Evolutionary conservation across 2,329 filamentous ascomycete genomes (phyloP).

Genomic region (Metarhizium sp.): DNA sequence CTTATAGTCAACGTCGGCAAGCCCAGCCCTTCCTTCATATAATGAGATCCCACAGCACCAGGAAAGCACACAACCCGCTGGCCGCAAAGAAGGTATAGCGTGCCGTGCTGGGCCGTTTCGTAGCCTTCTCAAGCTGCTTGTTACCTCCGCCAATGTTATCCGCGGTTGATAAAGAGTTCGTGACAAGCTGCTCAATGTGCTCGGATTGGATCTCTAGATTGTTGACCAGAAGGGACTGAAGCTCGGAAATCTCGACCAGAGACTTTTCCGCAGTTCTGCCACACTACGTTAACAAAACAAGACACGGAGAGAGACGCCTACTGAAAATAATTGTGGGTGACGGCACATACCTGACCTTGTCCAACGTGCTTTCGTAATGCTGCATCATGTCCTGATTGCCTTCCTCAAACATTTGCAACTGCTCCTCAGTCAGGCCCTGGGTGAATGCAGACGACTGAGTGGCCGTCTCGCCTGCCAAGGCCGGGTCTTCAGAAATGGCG

Average conservation of each 20-base stretch:
- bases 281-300: slow-evolving; percentile 3
- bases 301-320: too few species aligned
- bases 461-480: slow-evolving; percentile 10
- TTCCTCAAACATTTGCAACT: slow-evolving; percentile 86
- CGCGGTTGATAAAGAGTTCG: slow-evolving; percentile 70
- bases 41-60: slow-evolving; percentile 71
- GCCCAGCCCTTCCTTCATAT: slow-evolving; percentile 23
- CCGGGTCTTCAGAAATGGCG: neutral
- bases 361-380: slow-evolving; percentile 87
- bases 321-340: neutral
- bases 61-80: slow-evolving; percentile 61
- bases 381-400: slow-evolving; percentile 89
- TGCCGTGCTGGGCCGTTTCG: slow-evolving; percentile 60
- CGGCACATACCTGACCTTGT: slow-evolving; percentile 77
- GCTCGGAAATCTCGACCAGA: slow-evolving; percentile 81
- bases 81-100: slow-evolving; percentile 76
- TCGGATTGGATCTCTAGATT: slow-evolving; percentile 81
- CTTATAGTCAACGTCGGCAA: neutral
- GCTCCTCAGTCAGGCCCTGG: slow-evolving; percentile 65
- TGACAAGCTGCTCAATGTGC: slow-evolving; percentile 79
- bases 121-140: slow-evolving; percentile 79
- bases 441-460: slow-evolving; percentile 14
- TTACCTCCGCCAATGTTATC: slow-evolving; percentile 88
- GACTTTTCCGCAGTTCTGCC: slow-evolving; percentile 78
- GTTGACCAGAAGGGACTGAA: slow-evolving; percentile 80